Evolutionary conservation across 352 stramenopile genomes (phyloP), one percentile per base, ranked within the genome.

Genomic region (Phytophthora macrochlamydospora): DNA sequence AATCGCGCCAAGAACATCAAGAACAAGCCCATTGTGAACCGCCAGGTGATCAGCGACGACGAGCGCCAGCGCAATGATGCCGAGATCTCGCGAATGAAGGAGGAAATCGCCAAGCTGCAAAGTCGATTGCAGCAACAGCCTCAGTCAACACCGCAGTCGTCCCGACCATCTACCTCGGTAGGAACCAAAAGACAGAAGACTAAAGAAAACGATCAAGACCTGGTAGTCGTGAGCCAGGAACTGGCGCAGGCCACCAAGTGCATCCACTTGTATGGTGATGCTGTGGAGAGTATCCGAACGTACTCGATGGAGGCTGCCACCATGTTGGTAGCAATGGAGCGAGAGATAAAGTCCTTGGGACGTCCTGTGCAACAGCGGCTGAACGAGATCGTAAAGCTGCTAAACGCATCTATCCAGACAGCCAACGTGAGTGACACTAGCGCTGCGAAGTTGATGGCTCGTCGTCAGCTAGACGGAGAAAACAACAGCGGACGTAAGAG

Each of bases 1-100:
- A 99, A 99, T 67, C 92, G 98, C 13, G 98, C 98, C 40, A 99
- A 99, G 81, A 99, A 99, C 67, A 99, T 99, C 69, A 98, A 99
- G 67, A 99, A 99, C 75, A 97, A 97, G 55, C 96, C 98, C 2
- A 97, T 98, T 57, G 97, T 99, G 45, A 99, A 99, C 72, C 76
- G 91, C 28, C 78, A 89, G 29, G 65, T 67, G 1, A 72, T 78
- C n/a, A 70, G 33, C 12, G 61, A 76, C 30, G 79, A 89, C 30
- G 74, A 78, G 2, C 85, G 91, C 45, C 67, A 81, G 37, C 77
- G 74, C 29, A 79, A 69, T 11, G 79, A 92, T 5, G 65, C 81
- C 31, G 74, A 87, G 45, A 86, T 95, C 29, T 60, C 69, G 24
- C 85, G 84, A 14, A 94, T 94, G 88, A 88, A 81, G 51, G 69